A percentile compares a stretch with the other conserved stretches of the same genome.
These are phyloP conservation scores for Spinacia oleracea DNA, from an alignment of 179 eudicot genomes.

Conservation along the genomic window DNA sequence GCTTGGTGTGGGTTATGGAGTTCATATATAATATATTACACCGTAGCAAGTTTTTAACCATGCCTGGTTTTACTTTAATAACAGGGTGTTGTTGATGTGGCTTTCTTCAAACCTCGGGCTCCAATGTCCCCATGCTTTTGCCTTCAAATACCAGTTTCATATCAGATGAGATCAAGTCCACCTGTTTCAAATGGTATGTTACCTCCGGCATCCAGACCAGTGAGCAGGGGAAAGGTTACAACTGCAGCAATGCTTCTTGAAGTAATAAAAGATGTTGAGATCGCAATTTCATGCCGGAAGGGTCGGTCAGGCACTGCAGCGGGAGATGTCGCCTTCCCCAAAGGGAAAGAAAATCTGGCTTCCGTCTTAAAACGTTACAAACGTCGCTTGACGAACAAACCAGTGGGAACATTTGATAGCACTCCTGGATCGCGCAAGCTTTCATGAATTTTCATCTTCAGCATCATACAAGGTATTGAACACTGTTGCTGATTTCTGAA, in stretches of 20 bases:
- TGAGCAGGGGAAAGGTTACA: conserved; percentile 67
- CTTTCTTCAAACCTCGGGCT: conserved; percentile 70
- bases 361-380: conserved; percentile 93
- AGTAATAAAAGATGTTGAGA: conserved; percentile 79
- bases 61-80: not conserved
- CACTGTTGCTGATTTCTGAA: conserved; percentile 9
- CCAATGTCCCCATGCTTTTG: conserved; percentile 78
- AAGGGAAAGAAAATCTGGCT: conserved; percentile 90
- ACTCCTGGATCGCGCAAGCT: conserved; percentile 41
- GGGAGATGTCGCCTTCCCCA: conserved; percentile 96
- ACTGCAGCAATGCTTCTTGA: conserved; percentile 68
- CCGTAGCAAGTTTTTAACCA: not conserved
- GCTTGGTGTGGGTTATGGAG: conserved; percentile 8
- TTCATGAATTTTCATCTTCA: conserved; percentile 5
- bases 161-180: conserved; percentile 56
- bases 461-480: conserved; percentile 25
- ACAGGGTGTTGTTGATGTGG: conserved; percentile 81
- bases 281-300: conserved; percentile 74
- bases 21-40: no score
- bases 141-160: conserved; percentile 66
- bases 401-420: conserved; percentile 40
- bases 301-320: conserved; percentile 97
- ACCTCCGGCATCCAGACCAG: conserved; percentile 70
- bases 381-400: conserved; percentile 72
- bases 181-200: conserved; percentile 54